Percentiles rank a stretch among this genome's conserved stretches.
Evolutionary conservation across 1,139 yeast species (phyloP).

Genomic region (Wickerhamomyces sp.): DNA sequence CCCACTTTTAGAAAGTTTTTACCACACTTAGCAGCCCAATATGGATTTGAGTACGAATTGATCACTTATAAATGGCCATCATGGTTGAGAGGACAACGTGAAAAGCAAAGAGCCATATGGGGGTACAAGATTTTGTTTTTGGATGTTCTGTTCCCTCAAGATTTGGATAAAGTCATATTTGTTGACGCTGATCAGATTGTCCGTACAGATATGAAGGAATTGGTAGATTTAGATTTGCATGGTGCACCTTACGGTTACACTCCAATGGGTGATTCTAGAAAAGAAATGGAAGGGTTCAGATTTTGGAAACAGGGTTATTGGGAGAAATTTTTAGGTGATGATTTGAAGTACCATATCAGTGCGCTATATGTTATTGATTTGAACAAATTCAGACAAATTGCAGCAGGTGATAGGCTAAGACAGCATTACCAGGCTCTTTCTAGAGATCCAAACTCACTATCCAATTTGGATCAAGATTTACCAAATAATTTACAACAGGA

Average conservation of each 20-base stretch:
- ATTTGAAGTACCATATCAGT: constrained; percentile 70
- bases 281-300: constrained; percentile 78
- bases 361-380: constrained; percentile 73
- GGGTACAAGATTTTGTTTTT: constrained; percentile 82
- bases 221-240: constrained; percentile 58
- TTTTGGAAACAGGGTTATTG: constrained; percentile 97
- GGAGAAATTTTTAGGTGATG: constrained; percentile 56
- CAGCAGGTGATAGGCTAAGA: constrained; percentile 77
- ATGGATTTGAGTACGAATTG: constrained; percentile 52
- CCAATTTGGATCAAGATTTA: constrained; percentile 87
- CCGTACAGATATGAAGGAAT: constrained; percentile 66
- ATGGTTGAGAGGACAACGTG: constrained; percentile 78
- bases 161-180: constrained; percentile 69
- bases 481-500: constrained; percentile 76
- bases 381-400: constrained; percentile 52
- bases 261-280: constrained; percentile 82
- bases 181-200: constrained; percentile 85
- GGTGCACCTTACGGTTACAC: constrained; percentile 84
- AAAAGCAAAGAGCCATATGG: constrained; percentile 77
- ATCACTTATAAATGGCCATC: constrained; percentile 88
- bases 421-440: constrained; percentile 84
- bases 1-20: constrained; percentile 58
- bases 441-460: constrained; percentile 70
- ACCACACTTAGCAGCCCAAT: constrained; percentile 56
- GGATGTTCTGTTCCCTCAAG: constrained; percentile 83